Evolutionary conservation across 1,139 yeast genomes (phyloP).

Genomic region (Diutina sp.): DNA sequence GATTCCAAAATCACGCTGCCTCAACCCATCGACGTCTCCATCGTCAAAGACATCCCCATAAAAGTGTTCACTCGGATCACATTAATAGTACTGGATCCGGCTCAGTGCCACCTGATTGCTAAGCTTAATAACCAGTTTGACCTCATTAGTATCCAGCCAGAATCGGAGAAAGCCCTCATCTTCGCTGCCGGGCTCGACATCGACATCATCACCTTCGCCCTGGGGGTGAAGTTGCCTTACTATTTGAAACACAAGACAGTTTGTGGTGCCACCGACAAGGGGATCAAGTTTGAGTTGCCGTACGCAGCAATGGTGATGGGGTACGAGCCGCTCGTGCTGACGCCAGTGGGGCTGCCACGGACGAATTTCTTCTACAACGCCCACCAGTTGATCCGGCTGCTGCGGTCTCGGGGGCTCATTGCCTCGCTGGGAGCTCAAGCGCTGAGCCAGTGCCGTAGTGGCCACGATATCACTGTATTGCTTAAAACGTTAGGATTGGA

Average conservation of each 20-base stretch:
- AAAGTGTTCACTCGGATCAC: constrained; percentile 65
- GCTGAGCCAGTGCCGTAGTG: constrained; percentile 49
- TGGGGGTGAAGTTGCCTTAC: constrained; percentile 55
- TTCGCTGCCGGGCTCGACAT: constrained; percentile 65
- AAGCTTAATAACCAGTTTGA: constrained; percentile 55
- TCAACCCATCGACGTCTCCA: constrained; percentile 16
- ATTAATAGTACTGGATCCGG: constrained; percentile 59
- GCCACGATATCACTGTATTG: constrained; percentile 56
- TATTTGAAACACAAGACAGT: constrained; percentile 74
- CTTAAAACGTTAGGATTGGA: constrained; percentile 61
- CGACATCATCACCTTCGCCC: constrained; percentile 67
- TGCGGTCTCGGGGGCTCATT: constrained; percentile 68
- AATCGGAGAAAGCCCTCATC: constrained; percentile 63
- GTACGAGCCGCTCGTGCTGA: constrained; percentile 10
- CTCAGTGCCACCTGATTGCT: constrained; percentile 61
- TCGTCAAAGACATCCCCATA: constrained; percentile 14
- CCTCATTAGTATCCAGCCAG: constrained; percentile 70
- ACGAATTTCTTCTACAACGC: constrained; percentile 58
- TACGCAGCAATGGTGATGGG: constrained; percentile 43
- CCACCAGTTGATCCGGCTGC: constrained; percentile 67
- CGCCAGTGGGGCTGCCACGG: constrained; percentile 18
- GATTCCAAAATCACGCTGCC: constrained; percentile 29
- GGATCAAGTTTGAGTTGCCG: constrained; percentile 69
- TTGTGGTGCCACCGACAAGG: constrained; percentile 73
- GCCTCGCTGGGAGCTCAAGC: constrained; percentile 63